A percentile compares a stretch with the other conserved stretches of the same genome.
These are phyloP conservation scores for Wickerhamiella allomyrinae DNA, from an alignment of 805 yeast genomes.

Conservation along the genomic window DNA sequence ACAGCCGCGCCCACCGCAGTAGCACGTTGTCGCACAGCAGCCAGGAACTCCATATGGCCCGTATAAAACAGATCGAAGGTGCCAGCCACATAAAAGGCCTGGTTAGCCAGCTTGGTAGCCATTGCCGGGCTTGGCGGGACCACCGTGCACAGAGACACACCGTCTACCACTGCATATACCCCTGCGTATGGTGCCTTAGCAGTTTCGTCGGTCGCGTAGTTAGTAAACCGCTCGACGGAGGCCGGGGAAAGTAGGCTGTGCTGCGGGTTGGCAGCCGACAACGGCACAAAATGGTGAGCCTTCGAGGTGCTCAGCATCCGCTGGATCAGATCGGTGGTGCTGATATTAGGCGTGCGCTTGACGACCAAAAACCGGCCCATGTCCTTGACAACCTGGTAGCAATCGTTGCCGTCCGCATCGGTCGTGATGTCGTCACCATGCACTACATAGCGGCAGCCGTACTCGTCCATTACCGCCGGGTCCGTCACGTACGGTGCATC, in stretches of 20 bases:
- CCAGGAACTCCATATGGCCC: conserved; percentile 71
- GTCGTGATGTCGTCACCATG: conserved; percentile 98
- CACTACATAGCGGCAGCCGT: conserved; percentile 78
- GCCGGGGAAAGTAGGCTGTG: conserved; percentile 8
- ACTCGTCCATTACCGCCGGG: conserved; percentile 59
- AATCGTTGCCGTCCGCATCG: conserved; percentile 89
- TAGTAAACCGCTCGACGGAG: conserved; percentile 10
- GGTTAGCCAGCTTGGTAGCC: conserved; percentile 9
- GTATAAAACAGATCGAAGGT: conserved; percentile 87
- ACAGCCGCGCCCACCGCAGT: conserved; percentile 31
- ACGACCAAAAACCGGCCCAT: conserved; percentile 81
- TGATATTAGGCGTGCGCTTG: conserved; percentile 82
- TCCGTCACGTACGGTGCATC: conserved; percentile 90
- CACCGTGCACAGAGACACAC: conserved; percentile 2
- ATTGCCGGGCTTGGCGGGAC: conserved; percentile 8
- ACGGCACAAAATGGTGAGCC: conserved; percentile 37
- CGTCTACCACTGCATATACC: conserved; percentile 10
- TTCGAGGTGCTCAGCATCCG: conserved; percentile 58
- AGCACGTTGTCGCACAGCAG: conserved; percentile 32
- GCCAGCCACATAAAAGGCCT: conserved; percentile 52
- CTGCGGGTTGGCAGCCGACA: conserved; percentile 16
- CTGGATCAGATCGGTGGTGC: conserved; percentile 89
- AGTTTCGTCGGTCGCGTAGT: conserved; percentile 14
- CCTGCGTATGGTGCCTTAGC: conserved; percentile 16
- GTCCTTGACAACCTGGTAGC: conserved; percentile 73